Percentiles rank a stretch among this genome's conserved stretches.
Conservation (phyloP, 176 grass and related monocot genomes). For the Microstegium vimineum region DNA sequence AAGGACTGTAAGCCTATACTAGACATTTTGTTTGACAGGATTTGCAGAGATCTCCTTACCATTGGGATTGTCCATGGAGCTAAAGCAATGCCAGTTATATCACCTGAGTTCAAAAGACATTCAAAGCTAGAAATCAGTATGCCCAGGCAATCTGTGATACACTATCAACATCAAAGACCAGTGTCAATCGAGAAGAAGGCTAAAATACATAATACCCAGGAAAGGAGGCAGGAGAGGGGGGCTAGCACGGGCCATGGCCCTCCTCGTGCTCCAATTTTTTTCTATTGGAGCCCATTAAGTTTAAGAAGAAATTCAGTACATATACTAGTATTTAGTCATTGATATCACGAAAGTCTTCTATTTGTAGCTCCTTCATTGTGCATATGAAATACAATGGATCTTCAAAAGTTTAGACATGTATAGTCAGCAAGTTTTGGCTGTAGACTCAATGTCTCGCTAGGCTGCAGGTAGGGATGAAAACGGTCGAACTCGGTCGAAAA, state of each 20-base stretch:
- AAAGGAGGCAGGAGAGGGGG: not conserved
- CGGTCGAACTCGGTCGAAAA: too few species aligned
- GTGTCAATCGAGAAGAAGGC: not conserved
- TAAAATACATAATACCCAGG: not conserved
- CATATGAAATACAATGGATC: not conserved
- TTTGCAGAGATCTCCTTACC: conserved; percentile 43
- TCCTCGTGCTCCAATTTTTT: not conserved
- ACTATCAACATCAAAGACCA: not conserved
- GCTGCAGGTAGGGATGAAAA: too few species aligned
- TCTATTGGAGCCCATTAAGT: not conserved
- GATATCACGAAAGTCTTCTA: too few species aligned
- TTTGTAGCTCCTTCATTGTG: too few species aligned
- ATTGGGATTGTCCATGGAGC: conserved; percentile 48
- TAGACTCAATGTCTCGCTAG: too few species aligned
- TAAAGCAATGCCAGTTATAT: conserved; percentile 83
- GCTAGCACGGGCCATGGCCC: not conserved
- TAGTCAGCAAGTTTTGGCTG: too few species aligned
- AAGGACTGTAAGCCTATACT: too few species aligned
- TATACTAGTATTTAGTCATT: not conserved
- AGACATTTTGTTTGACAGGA: not conserved
- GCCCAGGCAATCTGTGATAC: not conserved
- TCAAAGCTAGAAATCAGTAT: not conserved
- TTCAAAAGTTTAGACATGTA: too few species aligned
- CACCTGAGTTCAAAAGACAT: conserved; percentile 47
- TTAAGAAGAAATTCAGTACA: not conserved